phyloP scores from a whole-genome alignment of 2,329 filamentous ascomycete species.

The Malbranchea cinnamomea region DNA sequence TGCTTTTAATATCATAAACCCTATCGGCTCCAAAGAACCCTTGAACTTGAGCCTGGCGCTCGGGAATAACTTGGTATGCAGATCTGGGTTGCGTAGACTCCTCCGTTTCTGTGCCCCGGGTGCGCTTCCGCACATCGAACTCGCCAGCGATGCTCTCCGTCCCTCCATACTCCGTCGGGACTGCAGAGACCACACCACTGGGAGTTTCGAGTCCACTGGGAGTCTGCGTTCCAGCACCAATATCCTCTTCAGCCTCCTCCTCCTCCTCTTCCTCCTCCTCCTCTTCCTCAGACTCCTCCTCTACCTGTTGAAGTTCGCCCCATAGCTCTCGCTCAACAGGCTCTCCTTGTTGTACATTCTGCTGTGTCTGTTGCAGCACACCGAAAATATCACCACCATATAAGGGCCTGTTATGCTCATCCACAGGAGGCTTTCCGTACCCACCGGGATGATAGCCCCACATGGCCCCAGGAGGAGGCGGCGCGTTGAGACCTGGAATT shows the following conservation, averaged over 20 bases:
- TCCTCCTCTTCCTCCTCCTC: conserved; percentile 51
- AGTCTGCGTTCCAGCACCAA: conserved; percentile 53
- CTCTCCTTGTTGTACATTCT: conserved; percentile 52
- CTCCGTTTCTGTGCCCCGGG: conserved; percentile 76
- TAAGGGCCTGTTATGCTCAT: conserved; percentile 79
- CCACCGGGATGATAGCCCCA: conserved; percentile 96
- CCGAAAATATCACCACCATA: conserved; percentile 95
- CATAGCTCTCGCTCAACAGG: conserved; percentile 76
- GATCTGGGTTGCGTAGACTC: conserved; percentile 58
- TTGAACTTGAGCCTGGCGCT: conserved; percentile 68
- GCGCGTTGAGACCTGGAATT: conserved; percentile 85
- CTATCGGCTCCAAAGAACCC: conserved; percentile 96
- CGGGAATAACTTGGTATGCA: conserved; percentile 79
- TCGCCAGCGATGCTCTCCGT: conserved; percentile 69
- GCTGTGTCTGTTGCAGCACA: conserved; percentile 48
- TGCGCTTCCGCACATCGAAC: conserved; percentile 79
- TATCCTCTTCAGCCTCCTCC: conserved; percentile 47
- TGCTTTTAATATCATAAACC: conserved; percentile 68
- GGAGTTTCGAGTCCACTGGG: conserved; percentile 67
- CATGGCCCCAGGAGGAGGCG: conserved; percentile 70
- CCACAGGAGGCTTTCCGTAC: conserved; percentile 89
- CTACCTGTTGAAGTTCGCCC: conserved; percentile 76
- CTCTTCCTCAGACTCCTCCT: conserved; percentile 54
- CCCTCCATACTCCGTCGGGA: conserved; percentile 64
- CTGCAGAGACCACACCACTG: conserved; percentile 61